Percentiles rank a stretch among this genome's conserved stretches.
Evolutionary conservation across 2,329 filamentous ascomycete species (phyloP).

Genomic region (Metarhizium robertsii): DNA sequence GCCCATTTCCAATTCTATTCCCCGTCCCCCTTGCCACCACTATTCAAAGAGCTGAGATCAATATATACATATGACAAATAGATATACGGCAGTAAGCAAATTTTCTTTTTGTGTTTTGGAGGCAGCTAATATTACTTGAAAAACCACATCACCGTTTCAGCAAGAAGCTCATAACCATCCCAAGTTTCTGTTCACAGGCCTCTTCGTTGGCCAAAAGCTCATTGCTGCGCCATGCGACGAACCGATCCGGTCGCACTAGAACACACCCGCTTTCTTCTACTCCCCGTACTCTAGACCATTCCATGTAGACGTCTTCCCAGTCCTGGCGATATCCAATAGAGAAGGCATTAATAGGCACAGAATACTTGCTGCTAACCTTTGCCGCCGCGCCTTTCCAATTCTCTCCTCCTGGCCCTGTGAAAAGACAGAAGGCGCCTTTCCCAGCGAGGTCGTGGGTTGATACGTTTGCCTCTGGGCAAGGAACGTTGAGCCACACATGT

Average conservation of each 20-base stretch:
- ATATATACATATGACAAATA: no score
- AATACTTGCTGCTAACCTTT: slow-evolving; percentile 26
- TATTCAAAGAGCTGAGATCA: no score
- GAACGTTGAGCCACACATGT: slow-evolving; percentile 52
- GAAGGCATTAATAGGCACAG: slow-evolving; percentile 37
- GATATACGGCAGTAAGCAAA: no score
- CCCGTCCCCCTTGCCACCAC: no score
- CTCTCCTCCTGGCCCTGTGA: slow-evolving; percentile 47
- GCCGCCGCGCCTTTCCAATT: slow-evolving; percentile 42
- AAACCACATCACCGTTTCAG: no score
- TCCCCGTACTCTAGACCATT: slow-evolving; percentile 44
- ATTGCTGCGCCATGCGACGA: slow-evolving; percentile 38
- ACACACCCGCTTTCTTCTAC: slow-evolving; percentile 50
- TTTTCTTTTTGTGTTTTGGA: no score
- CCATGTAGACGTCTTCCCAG: slow-evolving; percentile 52
- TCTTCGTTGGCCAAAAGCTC: no score
- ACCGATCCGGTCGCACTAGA: slow-evolving; percentile 48
- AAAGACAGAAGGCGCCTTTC: slow-evolving; percentile 38
- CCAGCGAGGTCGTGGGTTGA: slow-evolving; percentile 54
- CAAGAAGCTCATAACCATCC: no score
- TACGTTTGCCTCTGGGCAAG: slow-evolving; percentile 31
- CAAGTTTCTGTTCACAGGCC: no score
- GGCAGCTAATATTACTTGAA: no score
- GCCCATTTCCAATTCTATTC: no score
- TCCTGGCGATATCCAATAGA: slow-evolving; percentile 49